Percentiles rank a stretch among this genome's conserved stretches.
These are phyloP conservation scores for Ganoderma lucidum DNA, from an alignment of 1,284 basidiomycete species.

Conservation along the genomic window DNA sequence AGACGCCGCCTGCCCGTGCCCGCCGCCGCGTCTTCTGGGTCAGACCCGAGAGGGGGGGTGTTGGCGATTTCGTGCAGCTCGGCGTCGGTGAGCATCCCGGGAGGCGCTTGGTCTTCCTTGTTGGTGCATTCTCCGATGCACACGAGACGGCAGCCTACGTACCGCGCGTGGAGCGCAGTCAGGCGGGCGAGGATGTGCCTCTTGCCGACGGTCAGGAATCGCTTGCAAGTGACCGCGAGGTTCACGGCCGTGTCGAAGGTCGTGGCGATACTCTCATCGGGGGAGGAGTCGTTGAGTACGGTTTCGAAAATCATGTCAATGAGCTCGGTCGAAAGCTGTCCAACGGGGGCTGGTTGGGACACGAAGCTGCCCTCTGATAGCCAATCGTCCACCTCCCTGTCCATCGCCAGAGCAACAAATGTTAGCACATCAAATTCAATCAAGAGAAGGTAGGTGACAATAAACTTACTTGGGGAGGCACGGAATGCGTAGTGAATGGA, in stretches of 20 bases:
- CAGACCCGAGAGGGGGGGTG: not conserved
- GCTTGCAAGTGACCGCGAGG: constrained; percentile 23
- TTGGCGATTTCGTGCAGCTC: constrained; percentile 11
- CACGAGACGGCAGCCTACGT: constrained; percentile 24
- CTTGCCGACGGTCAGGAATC: constrained; percentile 13
- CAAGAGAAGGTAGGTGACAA: too few relatives aligned
- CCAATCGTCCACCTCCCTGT: constrained; percentile 6
- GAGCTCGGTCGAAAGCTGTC: not conserved
- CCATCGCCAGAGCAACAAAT: not conserved
- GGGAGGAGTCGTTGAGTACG: not conserved
- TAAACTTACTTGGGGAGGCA: not conserved
- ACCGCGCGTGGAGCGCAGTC: not conserved
- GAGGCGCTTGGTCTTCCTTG: constrained; percentile 18
- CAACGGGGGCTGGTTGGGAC: not conserved
- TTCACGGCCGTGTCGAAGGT: not conserved
- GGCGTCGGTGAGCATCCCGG: constrained; percentile 18
- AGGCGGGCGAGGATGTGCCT: constrained; percentile 7
- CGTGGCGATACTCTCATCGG: not conserved
- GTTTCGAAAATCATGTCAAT: not conserved
- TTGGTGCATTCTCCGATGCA: constrained; percentile 22
- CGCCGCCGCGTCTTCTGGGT: too few relatives aligned
- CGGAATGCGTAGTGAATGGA: not conserved
- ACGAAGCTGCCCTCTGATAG: not conserved
- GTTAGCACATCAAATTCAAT: not conserved
- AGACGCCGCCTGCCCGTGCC: too few relatives aligned